A percentile compares a stretch with the other conserved stretches of the same genome.
Conservation (phyloP, 352 stramenopile species). For the Pythium pyrilobum region DNA sequence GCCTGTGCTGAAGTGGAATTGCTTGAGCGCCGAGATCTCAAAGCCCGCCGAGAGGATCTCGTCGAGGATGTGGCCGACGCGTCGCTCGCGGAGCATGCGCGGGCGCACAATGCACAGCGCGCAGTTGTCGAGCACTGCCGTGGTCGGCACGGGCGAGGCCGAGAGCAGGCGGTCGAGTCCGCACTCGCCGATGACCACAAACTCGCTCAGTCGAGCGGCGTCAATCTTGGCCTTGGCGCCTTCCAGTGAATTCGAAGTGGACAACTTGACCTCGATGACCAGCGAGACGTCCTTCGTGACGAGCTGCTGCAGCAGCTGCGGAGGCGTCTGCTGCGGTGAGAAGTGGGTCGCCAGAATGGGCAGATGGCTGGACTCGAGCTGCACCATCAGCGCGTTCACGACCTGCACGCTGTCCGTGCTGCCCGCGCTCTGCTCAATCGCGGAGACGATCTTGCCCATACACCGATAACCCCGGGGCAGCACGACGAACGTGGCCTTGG, state of each 20-base stretch:
- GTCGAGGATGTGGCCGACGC: slow-evolving; percentile 73
- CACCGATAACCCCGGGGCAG: slow-evolving; percentile 36
- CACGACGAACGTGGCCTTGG: slow-evolving; percentile 45
- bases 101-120: slow-evolving; percentile 56
- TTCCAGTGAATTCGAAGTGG: slow-evolving; percentile 23
- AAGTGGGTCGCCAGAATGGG: slow-evolving; percentile 8
- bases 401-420: slow-evolving; percentile 21
- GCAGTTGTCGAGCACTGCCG: slow-evolving; percentile 62
- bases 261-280: slow-evolving; percentile 37
- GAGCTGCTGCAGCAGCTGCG: slow-evolving; percentile 12
- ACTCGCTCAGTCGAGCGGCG: slow-evolving; percentile 4
- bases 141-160: slow-evolving; percentile 23
- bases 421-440: slow-evolving; percentile 31
- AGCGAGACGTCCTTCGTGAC: slow-evolving; percentile 46
- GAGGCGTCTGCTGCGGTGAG: slow-evolving; percentile 10
- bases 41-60: slow-evolving; percentile 77
- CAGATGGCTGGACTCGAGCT: slow-evolving; percentile 37
- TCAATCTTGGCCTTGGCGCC: slow-evolving; percentile 20
- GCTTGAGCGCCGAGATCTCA: slow-evolving; percentile 86
- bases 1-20: slow-evolving; percentile 73
- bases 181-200: slow-evolving; percentile 19
- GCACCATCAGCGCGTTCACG: slow-evolving; percentile 39
- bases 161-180: slow-evolving; percentile 18
- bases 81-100: slow-evolving; percentile 50
- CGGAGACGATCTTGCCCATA: slow-evolving; percentile 41